Conservation (phyloP, 257 asterid species). For the Apocynum venetum region DNA sequence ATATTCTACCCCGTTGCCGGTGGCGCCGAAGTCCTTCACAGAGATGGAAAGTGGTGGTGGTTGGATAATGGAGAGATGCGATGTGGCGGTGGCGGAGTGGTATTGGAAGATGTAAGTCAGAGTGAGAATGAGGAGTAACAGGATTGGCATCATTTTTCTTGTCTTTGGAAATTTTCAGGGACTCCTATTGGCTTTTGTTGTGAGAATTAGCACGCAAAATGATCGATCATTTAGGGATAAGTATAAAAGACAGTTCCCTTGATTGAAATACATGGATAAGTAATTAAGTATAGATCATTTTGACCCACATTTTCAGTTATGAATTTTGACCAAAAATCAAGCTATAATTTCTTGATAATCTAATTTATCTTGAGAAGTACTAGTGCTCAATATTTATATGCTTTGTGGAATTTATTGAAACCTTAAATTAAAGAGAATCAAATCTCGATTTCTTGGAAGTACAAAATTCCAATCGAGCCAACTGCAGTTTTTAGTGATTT, state of each 20-base stretch:
- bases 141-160: conserved; percentile 14
- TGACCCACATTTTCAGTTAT: neutral
- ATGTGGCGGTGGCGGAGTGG: conserved; percentile 49
- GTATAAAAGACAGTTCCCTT: neutral
- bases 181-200: neutral
- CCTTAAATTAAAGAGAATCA: too few relatives aligned
- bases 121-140: conserved; percentile 19
- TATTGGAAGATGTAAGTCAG: conserved; percentile 36
- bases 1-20: conserved; percentile 59
- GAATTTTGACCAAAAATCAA: neutral
- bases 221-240: neutral
- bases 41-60: conserved; percentile 42
- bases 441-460: too few relatives aligned
- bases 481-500: too few relatives aligned
- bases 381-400: too few relatives aligned
- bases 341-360: neutral
- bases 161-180: neutral
- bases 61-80: conserved; percentile 41
- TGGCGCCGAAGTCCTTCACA: conserved; percentile 66
- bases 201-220: neutral
- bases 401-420: too few relatives aligned
- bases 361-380: too few relatives aligned
- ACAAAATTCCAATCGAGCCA: too few relatives aligned
- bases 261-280: neutral
- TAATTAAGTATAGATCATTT: neutral